A percentile compares a stretch with the other conserved stretches of the same genome.
Conservation (phyloP, 306 rosid species). For the Cicer bijugum region DNA sequence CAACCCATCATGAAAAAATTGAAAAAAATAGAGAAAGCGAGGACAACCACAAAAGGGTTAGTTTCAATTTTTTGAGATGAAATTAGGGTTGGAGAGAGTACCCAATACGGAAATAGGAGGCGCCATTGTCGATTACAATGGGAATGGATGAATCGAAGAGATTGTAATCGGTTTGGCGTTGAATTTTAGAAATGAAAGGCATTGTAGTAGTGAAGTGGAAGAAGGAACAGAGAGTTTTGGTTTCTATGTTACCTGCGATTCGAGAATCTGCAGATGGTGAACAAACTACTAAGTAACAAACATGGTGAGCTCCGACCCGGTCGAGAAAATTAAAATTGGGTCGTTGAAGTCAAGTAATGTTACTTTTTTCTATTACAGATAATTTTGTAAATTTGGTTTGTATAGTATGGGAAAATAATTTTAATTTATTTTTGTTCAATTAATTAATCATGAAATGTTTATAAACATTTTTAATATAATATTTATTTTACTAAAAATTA, state of each 20-base stretch:
- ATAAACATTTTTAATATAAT: too few species aligned
- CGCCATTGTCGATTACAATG: slow-evolving; percentile 55
- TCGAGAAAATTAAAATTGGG: slow-evolving; percentile 22
- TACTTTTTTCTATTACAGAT: not conserved
- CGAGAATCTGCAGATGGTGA: slow-evolving; percentile 37
- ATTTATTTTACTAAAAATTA: too few species aligned
- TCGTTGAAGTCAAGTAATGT: slow-evolving; percentile 17
- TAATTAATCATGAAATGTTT: too few species aligned
- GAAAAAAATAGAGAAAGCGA: slow-evolving; percentile 5
- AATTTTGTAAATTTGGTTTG: not conserved
- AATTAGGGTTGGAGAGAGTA: slow-evolving; percentile 58
- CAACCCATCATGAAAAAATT: slow-evolving; percentile 8
- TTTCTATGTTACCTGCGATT: slow-evolving; percentile 40
- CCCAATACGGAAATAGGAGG: slow-evolving; percentile 55
- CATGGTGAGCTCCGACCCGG: slow-evolving; percentile 52
- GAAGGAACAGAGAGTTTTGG: slow-evolving; percentile 18
- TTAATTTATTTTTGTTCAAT: not conserved
- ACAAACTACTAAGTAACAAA: slow-evolving; percentile 28
- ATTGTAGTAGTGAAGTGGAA: slow-evolving; percentile 31
- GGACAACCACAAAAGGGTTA: not conserved
- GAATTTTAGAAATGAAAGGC: slow-evolving; percentile 55
- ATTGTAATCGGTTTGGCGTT: slow-evolving; percentile 47
- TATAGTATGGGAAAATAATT: not conserved
- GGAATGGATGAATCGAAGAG: slow-evolving; percentile 43
- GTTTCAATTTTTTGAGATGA: slow-evolving; percentile 7